phyloP scores from a whole-genome alignment of 306 rosid genomes.

The Lagenaria siceraria region DNA sequence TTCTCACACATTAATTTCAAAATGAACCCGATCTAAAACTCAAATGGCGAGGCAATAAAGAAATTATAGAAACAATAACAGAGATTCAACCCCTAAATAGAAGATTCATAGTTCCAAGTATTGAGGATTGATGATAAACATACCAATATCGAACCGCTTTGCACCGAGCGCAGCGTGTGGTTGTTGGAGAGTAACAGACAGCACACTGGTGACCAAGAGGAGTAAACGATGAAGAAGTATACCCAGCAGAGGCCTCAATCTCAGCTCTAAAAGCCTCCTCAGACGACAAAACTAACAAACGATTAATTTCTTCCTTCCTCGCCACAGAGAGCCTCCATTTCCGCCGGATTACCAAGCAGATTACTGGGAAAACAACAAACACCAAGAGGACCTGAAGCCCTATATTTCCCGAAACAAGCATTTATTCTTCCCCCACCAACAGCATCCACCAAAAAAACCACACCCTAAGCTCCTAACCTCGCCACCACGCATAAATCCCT shows the following conservation, averaged over 20 bases:
- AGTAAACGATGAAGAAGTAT: slow-evolving; percentile 9
- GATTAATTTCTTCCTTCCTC: slow-evolving; percentile 64
- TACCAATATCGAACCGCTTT: slow-evolving; percentile 89
- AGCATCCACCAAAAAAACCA: slow-evolving; percentile 38
- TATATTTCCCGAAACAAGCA: slow-evolving; percentile 66
- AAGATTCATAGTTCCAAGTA: not conserved
- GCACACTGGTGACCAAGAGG: slow-evolving; percentile 35
- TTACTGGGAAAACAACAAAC: slow-evolving; percentile 33
- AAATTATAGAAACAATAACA: not conserved
- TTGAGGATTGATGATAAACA: not conserved
- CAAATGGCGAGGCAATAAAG: not conserved
- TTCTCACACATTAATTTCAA: not conserved
- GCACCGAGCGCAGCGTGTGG: slow-evolving; percentile 68
- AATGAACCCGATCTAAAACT: slow-evolving; percentile 1
- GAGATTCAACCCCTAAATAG: not conserved
- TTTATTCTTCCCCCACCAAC: slow-evolving; percentile 39
- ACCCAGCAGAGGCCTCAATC: slow-evolving; percentile 40
- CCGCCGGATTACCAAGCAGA: slow-evolving; percentile 34
- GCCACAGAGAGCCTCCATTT: slow-evolving; percentile 57
- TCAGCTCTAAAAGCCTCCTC: slow-evolving; percentile 75
- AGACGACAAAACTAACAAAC: slow-evolving; percentile 58
- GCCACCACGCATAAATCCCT: slow-evolving; percentile 41
- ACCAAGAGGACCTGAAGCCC: slow-evolving; percentile 64
- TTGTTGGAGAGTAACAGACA: slow-evolving; percentile 62
- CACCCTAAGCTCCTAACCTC: slow-evolving; percentile 23